Percentiles rank a stretch among this genome's conserved stretches.
Evolutionary conservation across 805 yeast genomes (phyloP).

Genomic region (Suhomyces vadensis): DNA sequence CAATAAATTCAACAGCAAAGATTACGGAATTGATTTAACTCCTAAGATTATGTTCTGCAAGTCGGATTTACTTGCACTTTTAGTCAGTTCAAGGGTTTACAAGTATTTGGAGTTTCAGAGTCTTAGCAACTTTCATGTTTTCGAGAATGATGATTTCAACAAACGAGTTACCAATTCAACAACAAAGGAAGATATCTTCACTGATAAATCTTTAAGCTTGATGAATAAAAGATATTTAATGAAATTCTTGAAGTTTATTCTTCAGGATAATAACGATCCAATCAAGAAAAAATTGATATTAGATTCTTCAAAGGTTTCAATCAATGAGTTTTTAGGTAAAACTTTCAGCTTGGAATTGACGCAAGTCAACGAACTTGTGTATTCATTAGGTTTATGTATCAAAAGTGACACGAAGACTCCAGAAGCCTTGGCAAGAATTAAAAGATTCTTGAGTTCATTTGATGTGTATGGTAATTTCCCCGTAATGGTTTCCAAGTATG

Average conservation of each 20-base stretch:
- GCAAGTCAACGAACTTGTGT: slow-evolving; percentile 81
- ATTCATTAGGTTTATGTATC: slow-evolving; percentile 80
- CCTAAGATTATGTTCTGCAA: slow-evolving; percentile 89
- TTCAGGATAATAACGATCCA: slow-evolving; percentile 60
- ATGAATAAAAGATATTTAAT: slow-evolving; percentile 79
- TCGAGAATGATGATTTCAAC: slow-evolving; percentile 86
- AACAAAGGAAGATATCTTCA: slow-evolving; percentile 90
- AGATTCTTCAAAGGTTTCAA: slow-evolving; percentile 55
- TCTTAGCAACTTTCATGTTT: slow-evolving; percentile 86
- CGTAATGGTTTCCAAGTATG: slow-evolving; percentile 85
- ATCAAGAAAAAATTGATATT: slow-evolving; percentile 56
- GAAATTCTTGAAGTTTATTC: slow-evolving; percentile 88
- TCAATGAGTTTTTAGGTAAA: slow-evolving; percentile 57
- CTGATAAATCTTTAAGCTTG: slow-evolving; percentile 76
- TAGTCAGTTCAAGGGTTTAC: slow-evolving; percentile 83
- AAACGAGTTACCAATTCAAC: slow-evolving; percentile 63
- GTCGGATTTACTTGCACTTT: slow-evolving; percentile 77
- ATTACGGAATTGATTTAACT: slow-evolving; percentile 83
- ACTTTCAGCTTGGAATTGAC: slow-evolving; percentile 70
- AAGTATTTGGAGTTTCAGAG: slow-evolving; percentile 92
- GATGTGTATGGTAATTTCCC: slow-evolving; percentile 96
- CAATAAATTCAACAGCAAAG: slow-evolving; percentile 57
- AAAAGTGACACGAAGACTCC: slow-evolving; percentile 62
- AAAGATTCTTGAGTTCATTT: slow-evolving; percentile 78
- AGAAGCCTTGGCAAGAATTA: slow-evolving; percentile 76